Conservation (phyloP, 2,329 filamentous ascomycete species). For the Fusarium sp. region DNA sequence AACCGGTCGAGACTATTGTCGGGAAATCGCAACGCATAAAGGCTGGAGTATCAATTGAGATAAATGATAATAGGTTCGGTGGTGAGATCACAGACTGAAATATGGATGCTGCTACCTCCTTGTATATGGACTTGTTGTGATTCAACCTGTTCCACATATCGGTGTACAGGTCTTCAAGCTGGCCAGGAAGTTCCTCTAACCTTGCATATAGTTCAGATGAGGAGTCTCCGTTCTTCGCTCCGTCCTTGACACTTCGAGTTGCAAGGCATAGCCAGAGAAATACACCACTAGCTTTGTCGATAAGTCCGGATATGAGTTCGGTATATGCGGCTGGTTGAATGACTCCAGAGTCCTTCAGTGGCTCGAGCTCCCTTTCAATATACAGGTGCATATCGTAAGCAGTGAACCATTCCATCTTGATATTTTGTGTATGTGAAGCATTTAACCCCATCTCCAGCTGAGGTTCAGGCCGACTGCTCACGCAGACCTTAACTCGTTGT, state of each 20-base stretch:
- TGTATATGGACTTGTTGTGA: neutral
- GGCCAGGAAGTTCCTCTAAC: accelerated
- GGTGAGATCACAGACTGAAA: neutral
- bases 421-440: accelerated
- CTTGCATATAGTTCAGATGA: accelerated
- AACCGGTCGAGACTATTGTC: accelerated
- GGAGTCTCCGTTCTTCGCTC: neutral
- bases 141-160: neutral
- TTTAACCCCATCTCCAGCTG: accelerated
- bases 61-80: too few relatives aligned
- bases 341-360: accelerated
- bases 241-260: accelerated
- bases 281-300: accelerated
- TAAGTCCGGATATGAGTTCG: too few relatives aligned
- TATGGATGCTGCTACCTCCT: neutral
- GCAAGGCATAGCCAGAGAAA: neutral
- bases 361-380: accelerated
- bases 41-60: too few relatives aligned
- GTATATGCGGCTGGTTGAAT: accelerated
- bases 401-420: accelerated
- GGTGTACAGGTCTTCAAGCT: neutral
- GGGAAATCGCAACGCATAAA: too few relatives aligned
- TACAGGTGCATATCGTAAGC: neutral
- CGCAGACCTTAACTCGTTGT: neutral
- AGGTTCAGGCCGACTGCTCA: neutral